Conservation (phyloP, 148 eudicot genomes). For the Dysphania ambrosioides region DNA sequence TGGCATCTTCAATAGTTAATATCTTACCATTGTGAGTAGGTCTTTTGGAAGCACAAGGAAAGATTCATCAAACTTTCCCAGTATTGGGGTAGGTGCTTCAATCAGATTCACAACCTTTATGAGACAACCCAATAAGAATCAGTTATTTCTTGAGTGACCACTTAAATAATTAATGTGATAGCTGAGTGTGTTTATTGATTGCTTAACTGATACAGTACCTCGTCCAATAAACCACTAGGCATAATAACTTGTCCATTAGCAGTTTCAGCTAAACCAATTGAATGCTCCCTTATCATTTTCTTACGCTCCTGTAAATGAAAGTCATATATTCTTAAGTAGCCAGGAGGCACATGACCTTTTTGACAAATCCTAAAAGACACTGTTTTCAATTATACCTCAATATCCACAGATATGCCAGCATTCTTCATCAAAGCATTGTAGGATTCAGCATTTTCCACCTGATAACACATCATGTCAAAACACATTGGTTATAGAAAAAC, state of each 20-base stretch:
- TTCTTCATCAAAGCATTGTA: conserved; percentile 52
- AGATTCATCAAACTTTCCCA: conserved; percentile 78
- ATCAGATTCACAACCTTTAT: conserved; percentile 86
- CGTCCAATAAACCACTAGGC: conserved; percentile 72
- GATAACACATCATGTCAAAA: conserved; percentile 1
- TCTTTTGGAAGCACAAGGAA: conserved; percentile 93
- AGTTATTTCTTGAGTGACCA: not conserved
- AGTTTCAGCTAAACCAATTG: conserved; percentile 59
- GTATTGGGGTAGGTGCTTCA: conserved; percentile 89
- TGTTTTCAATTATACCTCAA: conserved; percentile 49
- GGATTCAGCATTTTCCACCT: conserved; percentile 88
- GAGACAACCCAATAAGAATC: conserved; percentile 10
- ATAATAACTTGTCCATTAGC: conserved; percentile 57
- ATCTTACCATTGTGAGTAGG: conserved; percentile 76
- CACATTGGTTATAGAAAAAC: not conserved
- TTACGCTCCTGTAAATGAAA: conserved; percentile 64
- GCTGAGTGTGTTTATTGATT: not conserved
- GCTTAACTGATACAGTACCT: conserved; percentile 46
- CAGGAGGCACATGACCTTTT: too few relatives aligned
- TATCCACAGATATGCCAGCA: conserved; percentile 70
- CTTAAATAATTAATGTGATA: not conserved
- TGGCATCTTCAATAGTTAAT: not conserved
- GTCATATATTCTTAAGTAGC: conserved; percentile 17
- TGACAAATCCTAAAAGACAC: not conserved
- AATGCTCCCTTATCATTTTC: conserved; percentile 53